Evolutionary conservation across 495 filamentous ascomycete genomes (phyloP), one percentile per base, ranked within the genome.

Genomic region (Talaromyces nanjingensis): DNA sequence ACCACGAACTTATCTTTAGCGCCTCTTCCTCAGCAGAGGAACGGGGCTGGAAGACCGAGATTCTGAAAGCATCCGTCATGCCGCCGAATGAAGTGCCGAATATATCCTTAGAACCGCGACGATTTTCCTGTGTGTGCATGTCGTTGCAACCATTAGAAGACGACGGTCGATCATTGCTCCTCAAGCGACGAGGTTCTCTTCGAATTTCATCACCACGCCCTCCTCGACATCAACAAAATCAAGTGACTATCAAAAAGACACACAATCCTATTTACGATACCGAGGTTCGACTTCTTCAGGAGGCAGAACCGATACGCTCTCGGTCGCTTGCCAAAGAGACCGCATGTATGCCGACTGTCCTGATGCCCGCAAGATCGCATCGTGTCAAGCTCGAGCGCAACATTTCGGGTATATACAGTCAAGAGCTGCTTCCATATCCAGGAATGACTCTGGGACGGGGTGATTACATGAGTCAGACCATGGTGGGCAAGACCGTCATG

Each of bases 161-260:
- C 37, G 88, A 89, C 77, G 87, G 89, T 69, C 84, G 87, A 53
- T 83, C 84, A 66, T 85, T 88, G 63, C 90, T 86, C 53, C 74
- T 94, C 62, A 82, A 87, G 31, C 86, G 91, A 63, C 84, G 87
- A 66, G 85, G 91, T 67, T 96, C 92, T 7, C 87, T 96, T 68
- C 89, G 93, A 66, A 84, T 90, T 45, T 83, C 90, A 24, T 84
- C 87, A 4, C 89, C 67, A 79, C 87, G 82, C 82, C 31, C 87
- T 80, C 69, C 79, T 83, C 60, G 49, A 39, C 64, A 59, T 31
- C 62, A 77, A 81, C 54, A 86, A 73, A 75, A 70, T 18, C 88
- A 93, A 67, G 87, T 97, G 47, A 89, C 96, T 42, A 92, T 98
- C 70, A 92, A 90, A 69, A 96, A 96, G 67, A 97, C 94, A 2